Evolutionary conservation across 768 basidiomycete species (phyloP), one percentile per base, ranked within the genome.

Genomic region (Boletus insuetus): DNA sequence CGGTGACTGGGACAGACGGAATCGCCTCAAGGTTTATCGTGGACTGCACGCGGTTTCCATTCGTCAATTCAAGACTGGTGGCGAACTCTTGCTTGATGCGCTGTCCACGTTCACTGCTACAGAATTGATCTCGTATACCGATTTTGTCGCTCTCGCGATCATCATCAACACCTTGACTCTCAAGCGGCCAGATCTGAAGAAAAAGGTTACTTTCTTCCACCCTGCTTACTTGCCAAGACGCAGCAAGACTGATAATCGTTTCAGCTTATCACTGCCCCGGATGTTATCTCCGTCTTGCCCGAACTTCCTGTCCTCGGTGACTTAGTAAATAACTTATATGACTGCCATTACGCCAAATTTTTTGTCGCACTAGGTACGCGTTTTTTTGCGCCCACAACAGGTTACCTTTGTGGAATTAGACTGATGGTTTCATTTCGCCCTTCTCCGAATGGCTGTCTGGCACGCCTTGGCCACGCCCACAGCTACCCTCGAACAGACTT

Each of bases 1-100:
- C 1, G 96, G 96, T 43, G 96, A 99, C 74, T 99, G 96, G 96
- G 96, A 99, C 70, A 79, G 96, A 51, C 84, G 94, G 38, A 99
- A 98, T 72, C 83, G 96, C 43, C 83, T 98, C 64, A 99, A 99
- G 73, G 96, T 98, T 40, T 99, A 98, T 76, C 83, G 84, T 48
- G 95, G 89, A 46, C 76, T 97, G 0, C 89, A 96, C 66, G 77
- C 87, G 42, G 74, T 95, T 32, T 89, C 91, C 31, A 87, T 91
- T 57, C 87, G 96, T n/a, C 87, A 95, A 64, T 98, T 98, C 38
- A 87, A 91, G 65, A 82, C 82, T 19, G 94, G 85, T 6, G 86
- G 85, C n/a, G 85, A 87, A 37, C 83, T 97, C 11, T 78, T 98
- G 55, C 82, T 94, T 45, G 96, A 98, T 62, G 91, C 94, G 0